Evolutionary conservation across 176 grass and related monocot species (phyloP).

Genomic region (Musa schizocarpa): DNA sequence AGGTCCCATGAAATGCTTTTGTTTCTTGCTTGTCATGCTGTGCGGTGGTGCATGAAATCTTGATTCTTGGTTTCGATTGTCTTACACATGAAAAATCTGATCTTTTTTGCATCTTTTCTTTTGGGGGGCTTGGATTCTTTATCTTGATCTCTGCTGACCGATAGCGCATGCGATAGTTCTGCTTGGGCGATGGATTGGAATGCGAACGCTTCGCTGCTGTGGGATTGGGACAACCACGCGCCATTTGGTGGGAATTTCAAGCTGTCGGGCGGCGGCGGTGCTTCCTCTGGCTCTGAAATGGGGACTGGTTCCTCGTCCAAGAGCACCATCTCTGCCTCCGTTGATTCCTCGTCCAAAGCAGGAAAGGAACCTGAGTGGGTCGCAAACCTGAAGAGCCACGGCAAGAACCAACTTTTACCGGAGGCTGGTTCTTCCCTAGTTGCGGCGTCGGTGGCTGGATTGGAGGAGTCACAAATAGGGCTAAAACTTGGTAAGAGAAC

Average conservation of each 20-base stretch:
- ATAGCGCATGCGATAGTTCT: not conserved
- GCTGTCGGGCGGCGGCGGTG: not conserved
- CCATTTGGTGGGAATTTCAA: slow-evolving; percentile 2
- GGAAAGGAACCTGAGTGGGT: not conserved
- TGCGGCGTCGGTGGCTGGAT: not conserved
- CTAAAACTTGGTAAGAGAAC: slow-evolving; percentile 23
- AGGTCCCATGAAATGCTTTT: not conserved
- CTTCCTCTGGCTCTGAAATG: slow-evolving; percentile 18
- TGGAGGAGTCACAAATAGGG: not conserved
- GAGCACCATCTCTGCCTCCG: slow-evolving; percentile 16
- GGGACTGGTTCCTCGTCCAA: slow-evolving; percentile 9
- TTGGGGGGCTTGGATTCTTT: too few species aligned
- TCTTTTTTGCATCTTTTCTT: not conserved
- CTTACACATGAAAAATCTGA: not conserved
- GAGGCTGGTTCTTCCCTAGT: not conserved
- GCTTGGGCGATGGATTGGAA: slow-evolving; percentile 43
- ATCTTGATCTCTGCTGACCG: not conserved
- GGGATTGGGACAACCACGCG: slow-evolving; percentile 67
- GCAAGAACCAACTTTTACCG: not conserved
- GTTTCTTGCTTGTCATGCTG: not conserved
- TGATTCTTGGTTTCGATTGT: not conserved
- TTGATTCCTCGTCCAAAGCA: slow-evolving; percentile 24
- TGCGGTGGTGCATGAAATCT: not conserved
- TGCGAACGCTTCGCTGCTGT: slow-evolving; percentile 43
- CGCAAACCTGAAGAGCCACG: not conserved